These are phyloP conservation scores for Citrus hindsii DNA, from an alignment of 345 rosid species.

Conservation along the genomic window DNA sequence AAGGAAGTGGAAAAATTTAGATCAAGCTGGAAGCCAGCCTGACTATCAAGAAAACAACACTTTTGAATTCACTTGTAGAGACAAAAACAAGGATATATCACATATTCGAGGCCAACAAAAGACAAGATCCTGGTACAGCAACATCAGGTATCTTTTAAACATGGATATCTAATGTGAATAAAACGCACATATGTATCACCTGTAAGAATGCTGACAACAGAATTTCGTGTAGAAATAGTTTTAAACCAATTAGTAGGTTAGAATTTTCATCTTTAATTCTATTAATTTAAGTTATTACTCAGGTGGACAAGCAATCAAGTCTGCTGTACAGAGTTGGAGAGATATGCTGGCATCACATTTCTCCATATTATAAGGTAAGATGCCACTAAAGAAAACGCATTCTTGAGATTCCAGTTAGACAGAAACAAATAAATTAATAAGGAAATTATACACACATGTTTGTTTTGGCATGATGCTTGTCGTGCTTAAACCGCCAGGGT, in stretches of 20 bases:
- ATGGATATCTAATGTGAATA: neutral
- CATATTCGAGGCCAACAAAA: neutral
- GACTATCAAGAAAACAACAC: neutral
- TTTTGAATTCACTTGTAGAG: neutral
- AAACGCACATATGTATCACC: neutral
- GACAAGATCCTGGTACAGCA: neutral
- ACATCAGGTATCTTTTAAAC: neutral
- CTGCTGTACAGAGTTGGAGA: neutral
- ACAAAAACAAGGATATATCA: neutral
- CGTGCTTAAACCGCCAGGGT: slow-evolving; percentile 98
- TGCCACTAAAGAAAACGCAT: neutral
- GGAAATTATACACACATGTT: slow-evolving; percentile 57
- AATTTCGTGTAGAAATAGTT: neutral
- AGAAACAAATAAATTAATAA: slow-evolving; percentile 1
- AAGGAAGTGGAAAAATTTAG: neutral
- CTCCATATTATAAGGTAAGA: neutral
- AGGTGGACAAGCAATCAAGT: neutral
- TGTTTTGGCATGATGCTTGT: slow-evolving; percentile 92
- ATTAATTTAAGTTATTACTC: neutral
- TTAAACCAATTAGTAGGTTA: neutral
- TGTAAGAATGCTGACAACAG: neutral
- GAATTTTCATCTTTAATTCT: neutral
- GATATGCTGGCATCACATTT: neutral
- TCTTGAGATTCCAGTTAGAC: neutral
- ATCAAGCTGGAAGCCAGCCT: slow-evolving; percentile 1